Evolutionary conservation across 1,139 yeast genomes (phyloP).

Genomic region (Geotrichum candidum): DNA sequence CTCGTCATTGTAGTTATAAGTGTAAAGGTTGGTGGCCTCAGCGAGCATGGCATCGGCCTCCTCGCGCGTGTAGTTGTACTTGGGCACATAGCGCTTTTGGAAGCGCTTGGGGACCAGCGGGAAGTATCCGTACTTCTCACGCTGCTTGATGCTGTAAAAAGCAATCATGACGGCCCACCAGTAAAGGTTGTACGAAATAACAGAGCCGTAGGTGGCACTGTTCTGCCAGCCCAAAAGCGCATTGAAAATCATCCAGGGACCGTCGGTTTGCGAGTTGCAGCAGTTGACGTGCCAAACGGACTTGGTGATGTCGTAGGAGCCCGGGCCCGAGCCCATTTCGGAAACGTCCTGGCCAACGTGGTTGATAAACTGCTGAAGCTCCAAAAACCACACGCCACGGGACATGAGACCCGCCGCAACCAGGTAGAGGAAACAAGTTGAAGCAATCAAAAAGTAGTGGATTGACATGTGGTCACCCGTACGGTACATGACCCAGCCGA

Average conservation of each 20-base stretch:
- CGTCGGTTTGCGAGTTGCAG: slow-evolving; percentile 82
- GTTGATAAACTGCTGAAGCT: slow-evolving; percentile 55
- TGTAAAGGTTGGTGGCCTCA: slow-evolving; percentile 12
- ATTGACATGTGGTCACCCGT: slow-evolving; percentile 60
- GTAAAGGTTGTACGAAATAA: slow-evolving; percentile 63
- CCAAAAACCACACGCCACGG: slow-evolving; percentile 83
- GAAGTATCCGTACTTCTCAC: slow-evolving; percentile 7
- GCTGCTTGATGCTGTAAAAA: slow-evolving; percentile 12
- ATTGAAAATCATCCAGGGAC: slow-evolving; percentile 92
- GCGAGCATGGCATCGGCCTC: slow-evolving; percentile 10
- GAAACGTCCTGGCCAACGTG: slow-evolving; percentile 84
- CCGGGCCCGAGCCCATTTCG: slow-evolving; percentile 87
- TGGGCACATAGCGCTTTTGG: slow-evolving; percentile 6
- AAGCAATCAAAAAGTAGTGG: slow-evolving; percentile 71
- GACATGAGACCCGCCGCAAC: slow-evolving; percentile 87
- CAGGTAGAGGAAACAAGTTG: slow-evolving; percentile 77
- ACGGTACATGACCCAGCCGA: slow-evolving; percentile 64
- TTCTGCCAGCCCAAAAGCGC: slow-evolving; percentile 88
- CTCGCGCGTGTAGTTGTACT: slow-evolving; percentile 8
- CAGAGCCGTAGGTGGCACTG: slow-evolving; percentile 84
- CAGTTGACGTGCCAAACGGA: slow-evolving; percentile 93
- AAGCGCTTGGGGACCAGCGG: slow-evolving; percentile 9
- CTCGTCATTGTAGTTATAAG: not conserved
- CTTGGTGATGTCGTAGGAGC: slow-evolving; percentile 71
- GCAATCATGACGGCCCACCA: slow-evolving; percentile 8